These are phyloP conservation scores for Chlorella sp. DNA, from an alignment of 139 green algal species.

Conservation along the genomic window DNA sequence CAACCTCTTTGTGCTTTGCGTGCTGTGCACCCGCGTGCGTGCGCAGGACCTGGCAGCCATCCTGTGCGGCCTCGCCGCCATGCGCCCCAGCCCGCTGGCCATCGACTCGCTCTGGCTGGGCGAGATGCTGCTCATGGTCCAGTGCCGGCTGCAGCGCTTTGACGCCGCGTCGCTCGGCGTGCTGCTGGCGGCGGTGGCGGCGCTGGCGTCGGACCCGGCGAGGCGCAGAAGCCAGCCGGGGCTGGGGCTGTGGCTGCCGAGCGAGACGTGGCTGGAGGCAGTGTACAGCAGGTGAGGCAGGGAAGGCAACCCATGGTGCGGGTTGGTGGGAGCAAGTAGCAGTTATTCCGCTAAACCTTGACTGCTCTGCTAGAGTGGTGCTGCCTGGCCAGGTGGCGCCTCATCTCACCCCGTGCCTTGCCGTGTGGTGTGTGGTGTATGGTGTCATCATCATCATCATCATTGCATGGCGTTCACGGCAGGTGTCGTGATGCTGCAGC, in stretches of 20 bases:
- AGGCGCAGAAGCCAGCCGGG: not conserved
- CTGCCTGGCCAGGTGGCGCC: no score
- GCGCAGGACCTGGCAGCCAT: slow-evolving; percentile 5
- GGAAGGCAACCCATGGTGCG: not conserved
- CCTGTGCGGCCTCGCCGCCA: not conserved
- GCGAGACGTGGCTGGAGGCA: not conserved
- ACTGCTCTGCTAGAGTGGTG: no score
- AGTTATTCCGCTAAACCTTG: no score
- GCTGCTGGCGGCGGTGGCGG: not conserved
- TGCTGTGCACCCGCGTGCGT: not conserved
- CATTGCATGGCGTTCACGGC: not conserved
- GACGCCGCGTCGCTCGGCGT: not conserved
- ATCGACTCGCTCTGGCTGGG: slow-evolving; percentile 4
- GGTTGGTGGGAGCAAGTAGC: not conserved
- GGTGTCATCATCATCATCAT: not conserved
- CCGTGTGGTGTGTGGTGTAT: no score
- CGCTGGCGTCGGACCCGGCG: not conserved
- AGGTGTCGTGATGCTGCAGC: not conserved
- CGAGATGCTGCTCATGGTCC: slow-evolving; percentile 4
- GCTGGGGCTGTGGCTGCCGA: not conserved
- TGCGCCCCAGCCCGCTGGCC: not conserved
- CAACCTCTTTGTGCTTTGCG: not conserved
- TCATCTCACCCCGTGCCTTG: no score
- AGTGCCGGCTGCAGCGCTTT: slow-evolving; percentile 6
- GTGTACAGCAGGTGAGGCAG: not conserved